Evolutionary conservation across 2,329 filamentous ascomycete genomes (phyloP), one percentile per base, ranked within the genome.

Genomic region (Xylaria multiplex): DNA sequence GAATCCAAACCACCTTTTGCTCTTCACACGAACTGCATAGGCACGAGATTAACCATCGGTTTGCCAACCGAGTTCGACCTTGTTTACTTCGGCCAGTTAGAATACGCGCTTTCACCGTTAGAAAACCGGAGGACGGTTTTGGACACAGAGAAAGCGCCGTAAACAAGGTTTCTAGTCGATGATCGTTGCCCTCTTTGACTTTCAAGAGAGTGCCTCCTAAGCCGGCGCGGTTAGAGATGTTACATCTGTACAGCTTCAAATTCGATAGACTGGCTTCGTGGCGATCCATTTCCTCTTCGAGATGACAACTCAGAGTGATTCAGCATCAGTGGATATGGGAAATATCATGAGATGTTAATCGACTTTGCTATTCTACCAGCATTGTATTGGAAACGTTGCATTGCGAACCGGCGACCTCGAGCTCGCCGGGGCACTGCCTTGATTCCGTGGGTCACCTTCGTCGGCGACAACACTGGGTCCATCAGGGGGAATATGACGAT

Each of bases 111-210:
- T 40, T 13, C 55, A n/a, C 27, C 52, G 13, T n/a, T 48, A 40
- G n/a, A 42, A 43, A 42, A 22, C 32, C 27, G 16, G 16, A 62
- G 40, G 22, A 56, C 2, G 32, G 24, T 54, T 48, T 11, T 37
- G 9, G 46, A 59, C 35, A 40, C 49, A 32, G 30, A 2, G 54
- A 19, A 43, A 43, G 19, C 53, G 37, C 55, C 35, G 30, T 43
- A 65, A 66, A 49, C 58, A 63, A 66, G 66, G 52, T 60, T 62
- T 57, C 14, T 48, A 13, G 37, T 48, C 48, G 71, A 46, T 64
- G 71, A 74, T 74, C 72, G 59, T 45, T 72, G 56, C 48, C 71
- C 50, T 58, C 58, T 60, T 69, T 57, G 2, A 65, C 45, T 42
- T 5, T 64, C 59, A 45, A 64, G 4, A 55, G 61, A 53, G 56